phyloP scores from a whole-genome alignment of 1,284 basidiomycete species.

The Papiliotrema laurentii region DNA sequence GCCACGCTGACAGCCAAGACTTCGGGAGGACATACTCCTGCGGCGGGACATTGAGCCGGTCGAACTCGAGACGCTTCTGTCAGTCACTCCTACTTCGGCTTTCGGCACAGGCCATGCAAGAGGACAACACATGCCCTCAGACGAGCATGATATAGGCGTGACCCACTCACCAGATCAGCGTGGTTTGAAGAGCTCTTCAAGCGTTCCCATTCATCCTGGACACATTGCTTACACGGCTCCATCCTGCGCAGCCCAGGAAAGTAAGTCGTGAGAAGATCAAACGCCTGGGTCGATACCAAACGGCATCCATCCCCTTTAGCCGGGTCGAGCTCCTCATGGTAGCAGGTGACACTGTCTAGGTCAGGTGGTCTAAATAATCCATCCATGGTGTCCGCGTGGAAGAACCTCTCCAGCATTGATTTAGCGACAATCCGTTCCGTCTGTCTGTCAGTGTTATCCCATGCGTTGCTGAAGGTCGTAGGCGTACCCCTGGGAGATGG shows the following conservation, averaged over 20 bases:
- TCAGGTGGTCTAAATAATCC: conserved; percentile 18
- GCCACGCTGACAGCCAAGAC: conserved; percentile 29
- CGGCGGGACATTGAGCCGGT: conserved; percentile 16
- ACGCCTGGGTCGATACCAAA: conserved; percentile 26
- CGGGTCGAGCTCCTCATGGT: conserved; percentile 27
- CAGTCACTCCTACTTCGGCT: conserved; percentile 2
- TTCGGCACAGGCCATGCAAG: no score
- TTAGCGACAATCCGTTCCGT: conserved; percentile 27
- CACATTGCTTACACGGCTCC: conserved; percentile 28
- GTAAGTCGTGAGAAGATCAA: conserved; percentile 14
- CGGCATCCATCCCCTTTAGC: conserved; percentile 9
- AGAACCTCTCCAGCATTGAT: conserved; percentile 25
- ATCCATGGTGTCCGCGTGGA: conserved; percentile 13
- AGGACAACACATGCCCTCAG: no score
- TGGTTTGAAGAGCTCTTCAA: not conserved
- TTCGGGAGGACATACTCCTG: conserved; percentile 19
- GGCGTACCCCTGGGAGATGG: conserved; percentile 15
- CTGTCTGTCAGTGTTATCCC: conserved; percentile 17
- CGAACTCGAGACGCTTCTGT: conserved; percentile 16
- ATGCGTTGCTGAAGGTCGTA: not conserved
- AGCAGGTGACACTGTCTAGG: conserved; percentile 16
- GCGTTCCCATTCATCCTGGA: conserved; percentile 14
- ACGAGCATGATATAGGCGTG: no score
- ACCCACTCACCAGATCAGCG: not conserved
- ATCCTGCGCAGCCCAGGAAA: conserved; percentile 9